phyloP scores from a whole-genome alignment of 257 asterid genomes.

The Capsicum pubescens region DNA sequence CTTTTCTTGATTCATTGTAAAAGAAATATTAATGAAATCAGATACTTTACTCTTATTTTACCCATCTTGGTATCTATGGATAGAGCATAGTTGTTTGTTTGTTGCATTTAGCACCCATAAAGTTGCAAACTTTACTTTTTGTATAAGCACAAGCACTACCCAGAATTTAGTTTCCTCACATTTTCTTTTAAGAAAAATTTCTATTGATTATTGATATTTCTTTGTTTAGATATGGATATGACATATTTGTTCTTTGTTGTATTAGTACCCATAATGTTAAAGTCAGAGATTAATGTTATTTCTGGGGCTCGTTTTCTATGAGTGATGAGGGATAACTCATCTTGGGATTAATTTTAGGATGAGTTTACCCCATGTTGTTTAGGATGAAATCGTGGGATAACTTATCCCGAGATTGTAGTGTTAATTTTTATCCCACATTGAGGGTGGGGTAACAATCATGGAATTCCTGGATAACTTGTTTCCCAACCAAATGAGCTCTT shows the following conservation, averaged over 20 bases:
- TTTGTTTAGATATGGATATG: neutral
- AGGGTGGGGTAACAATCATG: too few species aligned
- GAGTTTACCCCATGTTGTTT: too few species aligned
- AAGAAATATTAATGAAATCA: neutral
- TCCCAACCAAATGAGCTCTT: neutral
- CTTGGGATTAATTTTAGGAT: too few species aligned
- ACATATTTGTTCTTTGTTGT: neutral
- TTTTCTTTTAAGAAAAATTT: neutral
- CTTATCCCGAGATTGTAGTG: too few species aligned
- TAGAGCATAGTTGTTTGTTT: neutral
- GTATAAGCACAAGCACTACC: neutral
- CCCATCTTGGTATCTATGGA: neutral
- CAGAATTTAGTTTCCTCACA: constrained; percentile 4
- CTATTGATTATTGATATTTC: neutral
- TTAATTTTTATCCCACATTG: too few species aligned
- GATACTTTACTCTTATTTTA: constrained; percentile 21
- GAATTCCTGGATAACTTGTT: too few species aligned
- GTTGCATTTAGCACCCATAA: constrained; percentile 24
- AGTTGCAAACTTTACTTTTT: constrained; percentile 19
- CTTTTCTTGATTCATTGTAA: neutral
- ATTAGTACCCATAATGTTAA: too few species aligned
- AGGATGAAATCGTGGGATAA: too few species aligned
- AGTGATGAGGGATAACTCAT: too few species aligned
- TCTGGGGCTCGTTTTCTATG: too few species aligned
- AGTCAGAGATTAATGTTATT: too few species aligned